Evolutionary conservation across 345 rosid species (phyloP), one percentile per base, ranked within the genome.

Genomic region (Camelina neglecta): DNA sequence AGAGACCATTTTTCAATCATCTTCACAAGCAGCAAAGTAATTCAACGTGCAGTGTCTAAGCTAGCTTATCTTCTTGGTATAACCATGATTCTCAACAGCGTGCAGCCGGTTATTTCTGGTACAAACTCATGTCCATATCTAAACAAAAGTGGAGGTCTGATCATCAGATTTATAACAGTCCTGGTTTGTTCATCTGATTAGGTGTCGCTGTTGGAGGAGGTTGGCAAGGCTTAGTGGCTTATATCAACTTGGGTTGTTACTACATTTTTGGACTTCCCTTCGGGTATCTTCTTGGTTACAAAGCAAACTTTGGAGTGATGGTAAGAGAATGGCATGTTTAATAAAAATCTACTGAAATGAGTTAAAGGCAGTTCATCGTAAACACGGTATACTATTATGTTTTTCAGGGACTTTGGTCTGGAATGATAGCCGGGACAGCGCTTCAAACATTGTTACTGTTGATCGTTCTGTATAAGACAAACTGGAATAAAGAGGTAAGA

Each of bases 151-250:
- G 36, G n/a, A 18, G 54, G 11, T 65, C 29, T 24, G 26, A 24
- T 26, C 7, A 39, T 50, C 72, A 70, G 31, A 42, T 24, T 5
- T 33, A 16, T 18, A 45, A 38, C 41, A 11, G 0, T 58, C 3
- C 29, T 0, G 16, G 18, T 65, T 6, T 41, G 18, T 18, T 18
- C 2, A 29, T 8, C 51, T 67, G 31, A 2, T 51, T 56, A 93
- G 98, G 98, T 61, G 98, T 91, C 68, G 97, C 97, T 26, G 60
- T 93, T 8, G 93, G 98, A 5, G 91, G 86, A 26, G 98, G 98
- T 26, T 93, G 98, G 97, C 98, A 93, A 84, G 86, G 84, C 0
- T 50, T 83, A 67, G 98, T 93, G 47, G 98, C 97, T 41, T 91
- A 86, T 18, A 86, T 91, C 50, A 93, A 93, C 81, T 67, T 93